These are phyloP conservation scores for Cyclaneusma minus DNA, from an alignment of 2,329 filamentous ascomycete species.

Conservation along the genomic window DNA sequence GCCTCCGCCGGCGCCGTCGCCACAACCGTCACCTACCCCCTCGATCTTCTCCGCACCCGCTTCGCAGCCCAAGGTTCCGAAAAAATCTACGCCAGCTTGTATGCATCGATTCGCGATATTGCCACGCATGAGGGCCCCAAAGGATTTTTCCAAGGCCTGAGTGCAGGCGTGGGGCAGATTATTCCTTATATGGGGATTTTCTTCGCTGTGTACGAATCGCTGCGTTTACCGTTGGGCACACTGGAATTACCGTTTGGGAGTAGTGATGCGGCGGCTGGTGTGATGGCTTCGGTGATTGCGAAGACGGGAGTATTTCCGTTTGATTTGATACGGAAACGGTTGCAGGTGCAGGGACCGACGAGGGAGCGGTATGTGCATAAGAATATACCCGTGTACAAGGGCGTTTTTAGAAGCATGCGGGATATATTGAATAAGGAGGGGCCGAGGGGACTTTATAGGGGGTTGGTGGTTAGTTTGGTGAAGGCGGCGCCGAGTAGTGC, in stretches of 20 bases:
- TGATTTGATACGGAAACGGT: slow-evolving; percentile 78
- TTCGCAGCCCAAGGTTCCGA: slow-evolving; percentile 88
- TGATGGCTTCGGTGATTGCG: slow-evolving; percentile 61
- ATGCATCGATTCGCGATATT: slow-evolving; percentile 58
- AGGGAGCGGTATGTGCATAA: slow-evolving; percentile 62
- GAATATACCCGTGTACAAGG: slow-evolving; percentile 73
- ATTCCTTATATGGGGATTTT: slow-evolving; percentile 96
- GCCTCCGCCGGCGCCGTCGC: slow-evolving; percentile 70
- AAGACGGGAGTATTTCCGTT: slow-evolving; percentile 90
- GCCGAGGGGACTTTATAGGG: slow-evolving; percentile 67
- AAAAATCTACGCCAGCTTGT: slow-evolving; percentile 61
- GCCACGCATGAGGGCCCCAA: slow-evolving; percentile 52
- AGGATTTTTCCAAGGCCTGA: slow-evolving; percentile 81
- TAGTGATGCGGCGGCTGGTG: slow-evolving; percentile 70
- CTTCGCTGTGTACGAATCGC: slow-evolving; percentile 74
- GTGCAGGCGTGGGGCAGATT: slow-evolving; percentile 72
- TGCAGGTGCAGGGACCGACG: slow-evolving; percentile 91
- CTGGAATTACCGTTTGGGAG: slow-evolving; percentile 53
- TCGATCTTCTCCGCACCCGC: slow-evolving; percentile 82
- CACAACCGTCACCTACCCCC: slow-evolving; percentile 75
- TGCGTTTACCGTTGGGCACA: slow-evolving; percentile 42
- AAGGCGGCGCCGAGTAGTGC: slow-evolving; percentile 79
- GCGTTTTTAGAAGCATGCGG: slow-evolving; percentile 47
- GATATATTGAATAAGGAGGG: slow-evolving; percentile 62
- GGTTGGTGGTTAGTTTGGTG: slow-evolving; percentile 67